Percentiles rank a stretch among this genome's conserved stretches.
Evolutionary conservation across 768 basidiomycete genomes (phyloP).

Genomic region (Hypsizygus marmoreus): DNA sequence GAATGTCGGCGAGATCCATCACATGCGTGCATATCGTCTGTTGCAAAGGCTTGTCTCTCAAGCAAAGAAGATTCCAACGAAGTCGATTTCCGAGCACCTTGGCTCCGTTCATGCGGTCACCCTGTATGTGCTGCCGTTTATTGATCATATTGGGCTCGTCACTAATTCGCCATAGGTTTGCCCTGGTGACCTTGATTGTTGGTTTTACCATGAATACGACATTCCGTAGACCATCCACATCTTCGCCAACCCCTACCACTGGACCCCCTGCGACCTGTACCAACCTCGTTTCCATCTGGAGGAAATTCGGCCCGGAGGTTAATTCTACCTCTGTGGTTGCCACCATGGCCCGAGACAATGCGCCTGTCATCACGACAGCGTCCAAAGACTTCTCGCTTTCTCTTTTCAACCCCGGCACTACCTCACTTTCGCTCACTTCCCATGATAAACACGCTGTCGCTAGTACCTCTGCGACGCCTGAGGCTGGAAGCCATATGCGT

Average conservation of each 20-base stretch:
- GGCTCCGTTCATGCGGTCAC: constrained; percentile 61
- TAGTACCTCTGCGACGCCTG: constrained; percentile 14
- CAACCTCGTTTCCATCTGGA: constrained; percentile 37
- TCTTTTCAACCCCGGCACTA: constrained; percentile 49
- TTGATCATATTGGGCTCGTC: constrained; percentile 11
- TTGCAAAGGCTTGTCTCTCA: constrained; percentile 45
- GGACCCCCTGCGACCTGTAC: constrained; percentile 26
- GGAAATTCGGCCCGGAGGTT: constrained; percentile 38
- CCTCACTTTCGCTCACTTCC: constrained; percentile 37
- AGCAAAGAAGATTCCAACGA: constrained; percentile 37
- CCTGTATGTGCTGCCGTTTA: constrained; percentile 48
- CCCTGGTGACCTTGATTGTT: constrained; percentile 69
- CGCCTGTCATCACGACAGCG: constrained; percentile 37
- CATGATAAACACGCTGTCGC: constrained; percentile 16
- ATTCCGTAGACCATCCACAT: constrained; percentile 33
- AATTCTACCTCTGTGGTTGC: constrained; percentile 38
- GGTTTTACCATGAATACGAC: constrained; percentile 56
- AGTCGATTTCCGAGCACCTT: constrained; percentile 42
- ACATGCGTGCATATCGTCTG: constrained; percentile 43
- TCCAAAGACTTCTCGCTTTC: constrained; percentile 54
- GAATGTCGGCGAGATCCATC: constrained; percentile 42
- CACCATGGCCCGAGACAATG: constrained; percentile 29
- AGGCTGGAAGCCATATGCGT: constrained; percentile 11
- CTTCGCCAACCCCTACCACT: constrained; percentile 34
- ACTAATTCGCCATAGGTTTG: constrained; percentile 47